Evolutionary conservation across 352 stramenopile genomes (phyloP).

Genomic region (Pythium brachiatum): DNA sequence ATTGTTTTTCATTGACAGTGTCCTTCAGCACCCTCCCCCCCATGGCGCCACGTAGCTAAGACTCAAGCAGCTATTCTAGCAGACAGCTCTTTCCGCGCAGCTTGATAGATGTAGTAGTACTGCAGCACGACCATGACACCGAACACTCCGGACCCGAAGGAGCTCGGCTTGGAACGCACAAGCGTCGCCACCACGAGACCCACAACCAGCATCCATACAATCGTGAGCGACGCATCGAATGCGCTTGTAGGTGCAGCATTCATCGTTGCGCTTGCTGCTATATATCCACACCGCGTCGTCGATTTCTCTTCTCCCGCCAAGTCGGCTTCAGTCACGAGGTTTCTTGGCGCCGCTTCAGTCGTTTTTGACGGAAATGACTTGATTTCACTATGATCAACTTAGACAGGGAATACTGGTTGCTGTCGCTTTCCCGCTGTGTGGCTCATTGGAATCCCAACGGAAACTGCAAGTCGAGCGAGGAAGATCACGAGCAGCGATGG

Average conservation of each 20-base stretch:
- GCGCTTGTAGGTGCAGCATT: constrained; percentile 5
- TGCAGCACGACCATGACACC: constrained; percentile 46
- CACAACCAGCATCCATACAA: constrained; percentile 35
- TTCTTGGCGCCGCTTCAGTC: constrained; percentile 15
- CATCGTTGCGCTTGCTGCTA: not conserved
- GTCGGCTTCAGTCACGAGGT: not conserved
- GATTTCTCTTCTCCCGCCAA: not conserved
- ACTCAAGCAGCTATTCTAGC: not conserved
- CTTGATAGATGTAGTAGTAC: constrained; percentile 58
- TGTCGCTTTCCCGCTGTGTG: not conserved
- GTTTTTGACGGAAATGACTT: constrained; percentile 20
- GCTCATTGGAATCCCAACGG: not conserved
- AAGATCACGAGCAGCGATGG: constrained; percentile 35
- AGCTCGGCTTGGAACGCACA: constrained; percentile 10
- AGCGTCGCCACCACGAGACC: constrained; percentile 27
- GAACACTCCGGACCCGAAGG: constrained; percentile 24
- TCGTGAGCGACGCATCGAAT: constrained; percentile 42
- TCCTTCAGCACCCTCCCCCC: not conserved
- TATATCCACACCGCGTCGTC: not conserved
- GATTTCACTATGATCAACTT: constrained; percentile 21
- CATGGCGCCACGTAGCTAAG: not conserved
- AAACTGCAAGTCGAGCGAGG: not conserved
- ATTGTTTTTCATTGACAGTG: not conserved
- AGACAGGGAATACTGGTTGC: constrained; percentile 13
- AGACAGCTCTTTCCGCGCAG: constrained; percentile 38